phyloP scores from a whole-genome alignment of 2,329 filamentous ascomycete species.

The Hortaea werneckii region DNA sequence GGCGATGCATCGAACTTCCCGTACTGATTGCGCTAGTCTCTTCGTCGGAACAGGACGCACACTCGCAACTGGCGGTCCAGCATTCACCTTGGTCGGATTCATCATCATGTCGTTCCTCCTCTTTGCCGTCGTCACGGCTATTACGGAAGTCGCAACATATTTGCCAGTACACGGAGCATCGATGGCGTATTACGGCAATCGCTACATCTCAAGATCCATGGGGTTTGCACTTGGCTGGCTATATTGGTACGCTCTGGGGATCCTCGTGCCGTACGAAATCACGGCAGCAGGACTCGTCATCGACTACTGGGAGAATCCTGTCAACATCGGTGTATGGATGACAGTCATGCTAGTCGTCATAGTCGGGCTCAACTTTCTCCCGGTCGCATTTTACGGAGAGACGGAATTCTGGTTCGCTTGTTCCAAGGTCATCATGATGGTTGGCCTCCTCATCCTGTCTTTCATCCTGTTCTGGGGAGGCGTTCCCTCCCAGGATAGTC shows the following conservation, averaged over 20 bases:
- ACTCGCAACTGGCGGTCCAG: slow-evolving; percentile 28
- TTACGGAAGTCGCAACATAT: slow-evolving; percentile 50
- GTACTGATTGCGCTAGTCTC: slow-evolving; percentile 12
- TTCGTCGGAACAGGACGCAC: slow-evolving; percentile 31
- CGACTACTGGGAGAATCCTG: slow-evolving; percentile 25
- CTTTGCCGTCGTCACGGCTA: slow-evolving; percentile 36
- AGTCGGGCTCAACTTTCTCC: slow-evolving; percentile 37
- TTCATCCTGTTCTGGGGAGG: slow-evolving; percentile 50
- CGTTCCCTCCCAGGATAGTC: slow-evolving; percentile 38
- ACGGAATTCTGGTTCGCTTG: slow-evolving; percentile 34
- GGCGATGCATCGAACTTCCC: slow-evolving; percentile 13
- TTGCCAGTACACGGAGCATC: slow-evolving; percentile 44
- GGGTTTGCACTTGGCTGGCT: slow-evolving; percentile 39
- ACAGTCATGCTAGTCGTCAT: slow-evolving; percentile 28
- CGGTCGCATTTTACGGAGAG: slow-evolving; percentile 25
- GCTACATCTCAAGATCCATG: slow-evolving; percentile 34
- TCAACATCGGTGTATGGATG: slow-evolving; percentile 33
- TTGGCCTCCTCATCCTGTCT: slow-evolving; percentile 42
- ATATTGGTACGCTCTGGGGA: slow-evolving; percentile 31
- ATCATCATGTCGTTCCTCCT: slow-evolving; percentile 34
- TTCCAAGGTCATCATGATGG: slow-evolving; percentile 40
- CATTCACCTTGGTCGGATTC: slow-evolving; percentile 33
- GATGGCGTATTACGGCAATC: slow-evolving; percentile 39
- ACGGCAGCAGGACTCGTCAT: slow-evolving; percentile 27
- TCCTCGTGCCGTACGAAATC: slow-evolving; percentile 29